Base-by-base conservation (phyloP, 306 rosid species). In the Dalbergia cultrata region DNA sequence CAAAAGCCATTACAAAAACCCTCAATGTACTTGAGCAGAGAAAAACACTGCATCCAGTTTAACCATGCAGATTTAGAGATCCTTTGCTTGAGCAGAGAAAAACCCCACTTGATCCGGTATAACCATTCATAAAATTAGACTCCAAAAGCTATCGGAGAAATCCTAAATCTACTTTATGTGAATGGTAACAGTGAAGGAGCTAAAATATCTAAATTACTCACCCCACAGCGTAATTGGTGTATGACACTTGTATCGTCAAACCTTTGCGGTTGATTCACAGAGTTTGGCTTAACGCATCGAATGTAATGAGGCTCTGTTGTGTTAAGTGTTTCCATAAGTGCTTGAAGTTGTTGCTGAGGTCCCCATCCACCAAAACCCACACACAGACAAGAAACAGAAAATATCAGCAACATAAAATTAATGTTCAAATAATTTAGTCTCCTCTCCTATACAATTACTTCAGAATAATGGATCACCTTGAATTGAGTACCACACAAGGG, bases 211-310 rank as follows among this genome's bases (percentile, higher is more conserved):
- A 47, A 79, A 67, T 45, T 78, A 91, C 99, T 89, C 13, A 95
- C 99, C 97, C 99, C 99, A 34, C 98, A 95, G 63, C 99, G 97
- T 59, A 95, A 83, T 74, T 95, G 99, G 82, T 95, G 99, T 74
- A 93, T 83, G 87, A 95, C 90, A 72, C 99, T 95, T 72, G 76
- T 81, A 80, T 87, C 93, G 90, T 95, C 99, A 87, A 95, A 95
- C 54, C 81, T 87, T 60, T 95, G 99, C 0, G 99, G 97, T 58
- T 44, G 95, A 85, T 95, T 95, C 83, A 90, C 82, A 73, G 97
- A 93, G 83, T 93, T 95, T 45, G 99, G 99, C 86, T 95, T 95
- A 88, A 95, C 98, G 67, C 99, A 95, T 43, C 99, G 94, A 74
- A 95, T 82, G 85, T 95, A 95, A 86, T 95, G 98, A 74, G 99